Evolutionary conservation across 108 stramenopile species (phyloP), one percentile per base, ranked within the genome.

Genomic region (Cyclotella distinguenda): DNA sequence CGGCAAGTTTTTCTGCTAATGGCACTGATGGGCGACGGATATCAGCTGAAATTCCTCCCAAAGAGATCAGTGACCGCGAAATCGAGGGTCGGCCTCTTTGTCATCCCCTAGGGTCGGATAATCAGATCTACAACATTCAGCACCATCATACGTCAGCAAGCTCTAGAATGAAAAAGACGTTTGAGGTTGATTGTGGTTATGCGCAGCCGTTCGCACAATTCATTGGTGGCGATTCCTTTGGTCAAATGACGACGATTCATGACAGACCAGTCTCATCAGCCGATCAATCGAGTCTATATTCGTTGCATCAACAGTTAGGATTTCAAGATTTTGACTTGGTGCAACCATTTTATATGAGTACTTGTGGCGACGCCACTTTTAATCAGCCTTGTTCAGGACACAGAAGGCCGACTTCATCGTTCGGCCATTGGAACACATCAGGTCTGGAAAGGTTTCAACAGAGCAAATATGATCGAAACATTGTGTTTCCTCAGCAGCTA

Each of bases 371-470:
- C 18, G 51, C 8, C 31, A 12, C 51, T 12, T 16, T 52, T 11
- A 30, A 27, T 6, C 51, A 52, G 23, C 1, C 46, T 48, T n/a
- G 19, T 16, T 16, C 4, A 18, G 18, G 32, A 16, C 35, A 34
- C 32, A 16, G n/a, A 6, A 55, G 35, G 18, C 54, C 54, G 1
- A 55, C 22, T 18, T 55, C 54, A 55, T 55, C 54, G 6, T 32
- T 35, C 19, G 54, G 35, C 6, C 34, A 55, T 36, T 55, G 34
- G 6, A 36, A 55, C 19, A 21, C 19, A 36, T 55, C 54, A 34
- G 54, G 54, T 19, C 33, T 55, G 1, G 34, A 36, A 21, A 32
- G 54, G 0, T 55, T 55, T 55, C 34, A 35, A 23, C 19, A 26
- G 13, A 18, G 1, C 16, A 36, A n/a, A n/a, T n/a, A n/a, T n/a